Evolutionary conservation across 176 grass and related monocot species (phyloP), one percentile per base, ranked within the genome.

Genomic region (Oryza coarctata): DNA sequence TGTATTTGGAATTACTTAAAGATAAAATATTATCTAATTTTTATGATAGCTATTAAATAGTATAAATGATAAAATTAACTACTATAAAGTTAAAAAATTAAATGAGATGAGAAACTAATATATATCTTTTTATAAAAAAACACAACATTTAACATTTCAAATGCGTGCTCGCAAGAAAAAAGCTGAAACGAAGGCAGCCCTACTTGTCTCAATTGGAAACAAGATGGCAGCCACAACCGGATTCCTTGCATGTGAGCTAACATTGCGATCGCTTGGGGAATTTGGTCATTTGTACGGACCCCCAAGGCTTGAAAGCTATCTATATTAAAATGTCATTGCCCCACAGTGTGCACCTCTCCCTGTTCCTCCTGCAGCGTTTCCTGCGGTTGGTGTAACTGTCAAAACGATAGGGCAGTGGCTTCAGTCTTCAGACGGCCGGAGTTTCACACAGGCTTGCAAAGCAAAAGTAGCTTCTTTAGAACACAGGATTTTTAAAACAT

Each of bases 201-300:
- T n/a, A n/a, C n/a, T 86, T 86, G 78, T 86, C 87, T 86, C 87
- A 77, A 82, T 80, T 77, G 78, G 72, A 81, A 82, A 71, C 72
- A 77, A 23, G 71, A 28, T 35, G 75, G 77, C 34, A 65, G 33
- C 68, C 17, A 25, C 60, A 15, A 9, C 12, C 58, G 49, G 82
- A 77, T 86, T 82, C 74, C 68, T 40, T 0, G 58, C 83, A 89
- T 86, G 65, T 77, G 82, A 85, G 78, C 78, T 63, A 58, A 80
- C 52, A 15, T 27, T 78, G 69, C 32, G n/a, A 43, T 49, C 38
- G 15, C 76, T 41, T 64, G 39, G 22, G 25, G 28, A 22, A 41
- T 73, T n/a, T 74, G 61, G 18, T 63, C 38, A 29, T 55, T 55
- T 31, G 57, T 66, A 63, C 34, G 25, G 12, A 40, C 74, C 43